phyloP scores from a whole-genome alignment of 768 basidiomycete genomes.

The Tricholomella constricta region DNA sequence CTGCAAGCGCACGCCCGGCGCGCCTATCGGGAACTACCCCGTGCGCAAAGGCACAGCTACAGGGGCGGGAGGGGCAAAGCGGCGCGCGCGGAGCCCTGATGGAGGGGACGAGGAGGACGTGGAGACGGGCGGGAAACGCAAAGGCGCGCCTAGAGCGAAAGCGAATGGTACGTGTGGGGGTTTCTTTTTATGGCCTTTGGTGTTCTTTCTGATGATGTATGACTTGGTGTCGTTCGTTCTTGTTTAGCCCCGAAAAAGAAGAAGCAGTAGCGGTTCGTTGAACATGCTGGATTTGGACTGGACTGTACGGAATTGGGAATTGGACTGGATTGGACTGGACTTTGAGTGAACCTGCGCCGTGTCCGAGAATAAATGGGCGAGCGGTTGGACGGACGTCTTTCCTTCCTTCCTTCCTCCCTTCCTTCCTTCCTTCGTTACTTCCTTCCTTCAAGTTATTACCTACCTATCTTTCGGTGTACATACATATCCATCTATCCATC shows the following conservation, averaged over 20 bases:
- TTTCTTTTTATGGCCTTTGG: background rate
- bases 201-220: background rate
- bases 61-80: conserved; percentile 20
- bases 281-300: too few relatives aligned
- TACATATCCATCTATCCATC: too few relatives aligned
- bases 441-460: too few relatives aligned
- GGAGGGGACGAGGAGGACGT: conserved; percentile 19
- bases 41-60: conserved; percentile 20
- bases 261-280: conserved; percentile 16
- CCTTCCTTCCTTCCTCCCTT: too few relatives aligned
- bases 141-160: conserved; percentile 39
- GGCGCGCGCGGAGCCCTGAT: conserved; percentile 22
- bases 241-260: conserved; percentile 21
- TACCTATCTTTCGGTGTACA: too few relatives aligned
- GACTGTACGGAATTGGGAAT: too few relatives aligned
- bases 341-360: too few relatives aligned
- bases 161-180: conserved; percentile 44
- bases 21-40: conserved; percentile 47
- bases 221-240: background rate
- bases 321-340: too few relatives aligned
- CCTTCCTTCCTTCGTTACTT: too few relatives aligned
- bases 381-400: too few relatives aligned
- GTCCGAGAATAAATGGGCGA: too few relatives aligned
- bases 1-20: conserved; percentile 63
- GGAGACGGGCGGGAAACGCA: conserved; percentile 39